Base-by-base conservation (phyloP, 2,329 filamentous ascomycete genomes). In the Xylariaceae sp. region DNA sequence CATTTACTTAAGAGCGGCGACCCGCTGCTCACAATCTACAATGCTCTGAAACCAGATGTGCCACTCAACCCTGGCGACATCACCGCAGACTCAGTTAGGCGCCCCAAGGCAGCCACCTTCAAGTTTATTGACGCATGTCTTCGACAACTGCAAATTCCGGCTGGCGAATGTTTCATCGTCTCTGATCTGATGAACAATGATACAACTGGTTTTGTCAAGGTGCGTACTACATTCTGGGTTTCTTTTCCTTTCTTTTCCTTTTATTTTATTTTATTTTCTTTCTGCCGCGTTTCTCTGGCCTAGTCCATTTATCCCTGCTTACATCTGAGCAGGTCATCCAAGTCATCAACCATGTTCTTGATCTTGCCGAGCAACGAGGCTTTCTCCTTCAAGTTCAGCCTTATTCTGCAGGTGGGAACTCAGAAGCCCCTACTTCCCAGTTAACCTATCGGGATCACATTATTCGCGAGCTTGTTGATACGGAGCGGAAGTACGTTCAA, bases 171-270 rank as follows among this genome's bases (percentile, higher is more conserved):
- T 70, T 97, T 97, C 74, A 89, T 96, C 68, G 88, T 99, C 67
- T 89, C 86, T 59, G 93, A 99, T 75, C 78, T 97, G 51, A 92
- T 94, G 74, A 90, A 91, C 56, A 91, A 92, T 68, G 95, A 97
- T 74, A 99, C 94, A 1, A 97, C 91, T 50, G 94, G 94, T 2
- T 97, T 99, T 73, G 92, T 97, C 66, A 97, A 97, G 83, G 90
- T 91, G 72, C 71, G 39, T 51, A 34, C 60, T 51, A 45, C 17
- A 45, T 30, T 30, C 23, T 30, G 4, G 23, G 23, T 30, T 5
- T 30, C 23, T 5, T 30, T 30, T 5, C 23, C 23, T 30, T 30
- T 30, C 23, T 30, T 30, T 30, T 30, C 35, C 23, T 51, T 34
- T 51, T 10, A 23, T 53, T 35, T 2, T 18, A 35, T 35, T 47